Conservation (phyloP, 1,284 basidiomycete genomes). For the Termitomyces sp. region DNA sequence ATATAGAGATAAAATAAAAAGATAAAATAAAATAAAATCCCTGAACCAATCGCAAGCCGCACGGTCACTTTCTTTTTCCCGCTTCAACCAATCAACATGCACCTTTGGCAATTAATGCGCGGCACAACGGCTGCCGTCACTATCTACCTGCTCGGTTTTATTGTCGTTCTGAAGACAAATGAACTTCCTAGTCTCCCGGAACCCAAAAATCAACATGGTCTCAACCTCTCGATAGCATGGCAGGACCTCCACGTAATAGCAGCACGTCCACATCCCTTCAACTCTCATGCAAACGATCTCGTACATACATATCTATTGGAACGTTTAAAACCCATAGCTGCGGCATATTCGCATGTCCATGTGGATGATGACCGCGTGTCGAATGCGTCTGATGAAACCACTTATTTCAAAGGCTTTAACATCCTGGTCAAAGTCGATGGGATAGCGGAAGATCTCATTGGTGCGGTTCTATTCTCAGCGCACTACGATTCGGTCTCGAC, state of each 20-base stretch:
- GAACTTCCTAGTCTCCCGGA: conserved; percentile 43
- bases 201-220: conserved; percentile 34
- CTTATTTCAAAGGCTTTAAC: conserved; percentile 72
- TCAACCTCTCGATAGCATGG: conserved; percentile 56
- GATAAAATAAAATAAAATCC: not conserved
- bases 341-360: conserved; percentile 37
- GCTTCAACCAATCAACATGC: not conserved
- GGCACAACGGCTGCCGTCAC: conserved; percentile 50
- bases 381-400: conserved; percentile 48
- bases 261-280: conserved; percentile 64
- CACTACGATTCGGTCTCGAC: conserved; percentile 80
- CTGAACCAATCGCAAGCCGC: not conserved
- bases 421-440: conserved; percentile 68
- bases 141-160: conserved; percentile 50
- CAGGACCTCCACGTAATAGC: conserved; percentile 60
- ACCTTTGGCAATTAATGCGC: conserved; percentile 13
- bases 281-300: conserved; percentile 68
- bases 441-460: conserved; percentile 23
- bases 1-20: too few relatives aligned
- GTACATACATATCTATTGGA: conserved; percentile 56
- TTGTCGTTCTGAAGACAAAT: conserved; percentile 50
- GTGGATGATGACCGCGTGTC: conserved; percentile 54
- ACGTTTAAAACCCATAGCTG: conserved; percentile 44
- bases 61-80: not conserved
- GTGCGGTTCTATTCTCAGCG: conserved; percentile 69